Conservation (phyloP, 306 rosid genomes). For the Rubus parviflorus region DNA sequence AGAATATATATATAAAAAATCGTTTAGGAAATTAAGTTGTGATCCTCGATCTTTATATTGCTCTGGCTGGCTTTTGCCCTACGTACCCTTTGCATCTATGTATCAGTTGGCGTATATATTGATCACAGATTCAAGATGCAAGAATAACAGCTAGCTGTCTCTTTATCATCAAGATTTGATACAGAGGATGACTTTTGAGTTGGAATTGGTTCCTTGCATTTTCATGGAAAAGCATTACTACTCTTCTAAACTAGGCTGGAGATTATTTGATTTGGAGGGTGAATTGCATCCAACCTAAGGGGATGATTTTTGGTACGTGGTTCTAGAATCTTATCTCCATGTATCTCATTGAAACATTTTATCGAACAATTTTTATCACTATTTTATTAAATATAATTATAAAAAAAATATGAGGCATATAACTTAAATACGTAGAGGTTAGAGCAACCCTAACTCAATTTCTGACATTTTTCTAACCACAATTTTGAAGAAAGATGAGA, state of each 20-base stretch:
- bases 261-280: constrained; percentile 9
- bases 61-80: constrained; percentile 1
- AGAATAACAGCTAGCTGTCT: not conserved
- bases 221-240: not conserved
- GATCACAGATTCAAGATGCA: not conserved
- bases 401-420: too few species aligned
- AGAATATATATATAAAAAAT: not conserved
- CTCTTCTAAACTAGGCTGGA: not conserved
- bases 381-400: too few species aligned
- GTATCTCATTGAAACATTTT: not conserved
- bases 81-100: constrained; percentile 2
- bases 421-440: too few species aligned
- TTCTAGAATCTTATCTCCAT: not conserved
- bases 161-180: not conserved
- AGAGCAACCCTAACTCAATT: too few species aligned
- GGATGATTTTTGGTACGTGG: not conserved
- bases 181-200: not conserved
- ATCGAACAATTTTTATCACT: not conserved
- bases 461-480: too few species aligned
- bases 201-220: constrained; percentile 15
- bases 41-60: not conserved
- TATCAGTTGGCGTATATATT: not conserved
- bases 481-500: not conserved
- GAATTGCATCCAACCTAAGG: not conserved
- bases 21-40: not conserved